These are phyloP conservation scores for Sporothrix mexicana DNA, from an alignment of 2,329 filamentous ascomycete species.

Conservation along the genomic window DNA sequence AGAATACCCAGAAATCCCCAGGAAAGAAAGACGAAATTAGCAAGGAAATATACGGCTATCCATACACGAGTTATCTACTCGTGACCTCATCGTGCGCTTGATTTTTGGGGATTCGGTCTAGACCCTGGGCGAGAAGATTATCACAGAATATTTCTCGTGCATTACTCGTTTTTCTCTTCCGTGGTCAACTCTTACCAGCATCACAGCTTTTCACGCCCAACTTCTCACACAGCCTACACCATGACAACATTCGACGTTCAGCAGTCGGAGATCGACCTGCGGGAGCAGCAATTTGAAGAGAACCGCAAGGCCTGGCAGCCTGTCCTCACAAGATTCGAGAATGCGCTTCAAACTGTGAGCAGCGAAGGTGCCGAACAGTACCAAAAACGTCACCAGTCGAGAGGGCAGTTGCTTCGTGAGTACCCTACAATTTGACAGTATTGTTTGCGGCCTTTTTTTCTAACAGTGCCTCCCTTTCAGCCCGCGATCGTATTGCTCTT, in stretches of 20 bases:
- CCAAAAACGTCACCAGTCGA: conserved; percentile 16
- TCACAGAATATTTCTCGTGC: too few relatives aligned
- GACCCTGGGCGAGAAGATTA: background rate
- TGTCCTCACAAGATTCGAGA: background rate
- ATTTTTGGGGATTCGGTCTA: background rate
- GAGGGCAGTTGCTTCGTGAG: conserved; percentile 17
- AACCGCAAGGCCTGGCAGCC: conserved; percentile 16
- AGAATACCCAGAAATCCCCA: background rate
- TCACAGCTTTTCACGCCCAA: too few relatives aligned
- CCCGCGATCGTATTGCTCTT: conserved; percentile 20
- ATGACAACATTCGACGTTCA: background rate
- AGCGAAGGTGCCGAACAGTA: conserved; percentile 11
- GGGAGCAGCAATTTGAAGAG: background rate
- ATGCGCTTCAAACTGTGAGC: conserved; percentile 5
- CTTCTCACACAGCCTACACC: background rate
- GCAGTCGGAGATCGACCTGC: conserved; percentile 3
- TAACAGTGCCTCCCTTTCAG: background rate
- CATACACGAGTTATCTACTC: background rate
- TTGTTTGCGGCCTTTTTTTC: background rate
- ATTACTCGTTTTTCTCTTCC: too few relatives aligned
- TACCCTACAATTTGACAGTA: background rate
- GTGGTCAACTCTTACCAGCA: too few relatives aligned
- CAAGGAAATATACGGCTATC: too few relatives aligned
- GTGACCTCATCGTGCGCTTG: background rate
- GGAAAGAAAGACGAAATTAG: too few relatives aligned